Percentiles rank a stretch among this genome's conserved stretches.
phyloP scores from a whole-genome alignment of 495 filamentous ascomycete genomes.

The Pyrenopolyporus hunteri region DNA sequence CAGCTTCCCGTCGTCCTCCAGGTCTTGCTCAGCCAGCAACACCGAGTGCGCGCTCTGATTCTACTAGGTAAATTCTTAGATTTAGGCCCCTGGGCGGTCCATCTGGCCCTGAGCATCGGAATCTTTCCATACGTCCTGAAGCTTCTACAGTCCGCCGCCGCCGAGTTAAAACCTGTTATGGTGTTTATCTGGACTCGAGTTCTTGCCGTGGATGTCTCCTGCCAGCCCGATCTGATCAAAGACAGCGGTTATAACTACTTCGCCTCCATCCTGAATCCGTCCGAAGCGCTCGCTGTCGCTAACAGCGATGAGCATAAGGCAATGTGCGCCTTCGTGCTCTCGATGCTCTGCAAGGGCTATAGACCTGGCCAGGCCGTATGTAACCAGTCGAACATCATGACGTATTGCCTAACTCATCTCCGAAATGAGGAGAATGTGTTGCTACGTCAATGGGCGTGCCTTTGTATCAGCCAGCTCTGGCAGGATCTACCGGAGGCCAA shows the following conservation, averaged over 20 bases:
- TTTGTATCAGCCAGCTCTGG: constrained; percentile 97
- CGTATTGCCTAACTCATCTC: constrained; percentile 81
- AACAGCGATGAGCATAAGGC: constrained; percentile 93
- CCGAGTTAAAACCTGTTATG: constrained; percentile 97
- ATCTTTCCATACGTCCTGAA: constrained; percentile 99
- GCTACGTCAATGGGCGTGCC: constrained; percentile 92
- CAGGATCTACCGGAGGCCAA: constrained; percentile 87
- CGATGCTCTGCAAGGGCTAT: constrained; percentile 95
- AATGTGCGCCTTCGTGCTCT: constrained; percentile 98
- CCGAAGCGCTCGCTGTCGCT: constrained; percentile 77
- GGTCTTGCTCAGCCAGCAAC: constrained; percentile 93
- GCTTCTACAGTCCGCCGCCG: constrained; percentile 89
- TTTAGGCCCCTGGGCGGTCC: constrained; percentile 95
- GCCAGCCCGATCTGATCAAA: constrained; percentile 90
- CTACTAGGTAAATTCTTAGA: constrained; percentile 93
- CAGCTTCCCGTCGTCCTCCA: constrained; percentile 96
- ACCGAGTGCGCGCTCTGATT: constrained; percentile 90
- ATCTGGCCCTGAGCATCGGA: constrained; percentile 92
- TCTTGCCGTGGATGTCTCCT: constrained; percentile 90
- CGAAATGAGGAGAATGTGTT: constrained; percentile 83
- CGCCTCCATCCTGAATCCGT: constrained; percentile 83
- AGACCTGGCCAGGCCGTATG: constrained; percentile 89
- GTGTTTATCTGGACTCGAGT: constrained; percentile 99
- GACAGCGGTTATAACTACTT: constrained; percentile 98
- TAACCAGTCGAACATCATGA: constrained; percentile 81